phyloP scores from a whole-genome alignment of 108 stramenopile genomes.

The Skeletonema tropicum region DNA sequence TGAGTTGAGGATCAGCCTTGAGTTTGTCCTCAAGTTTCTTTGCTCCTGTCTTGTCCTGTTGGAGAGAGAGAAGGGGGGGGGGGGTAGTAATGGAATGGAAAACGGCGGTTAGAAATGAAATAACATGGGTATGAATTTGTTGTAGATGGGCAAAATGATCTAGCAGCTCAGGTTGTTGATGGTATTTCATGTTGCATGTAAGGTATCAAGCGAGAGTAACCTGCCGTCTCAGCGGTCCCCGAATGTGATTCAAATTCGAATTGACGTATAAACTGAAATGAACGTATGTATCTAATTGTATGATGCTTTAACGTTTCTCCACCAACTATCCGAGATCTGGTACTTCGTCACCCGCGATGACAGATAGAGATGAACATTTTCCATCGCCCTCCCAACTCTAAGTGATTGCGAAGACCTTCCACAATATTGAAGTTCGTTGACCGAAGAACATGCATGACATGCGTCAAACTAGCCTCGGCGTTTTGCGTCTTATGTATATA shows the following conservation, averaged over 20 bases:
- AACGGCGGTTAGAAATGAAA: background rate
- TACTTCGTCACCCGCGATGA: background rate
- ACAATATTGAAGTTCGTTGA: background rate
- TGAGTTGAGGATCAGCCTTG: slow-evolving; percentile 18
- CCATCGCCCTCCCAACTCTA: too few species aligned
- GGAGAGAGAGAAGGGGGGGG: background rate
- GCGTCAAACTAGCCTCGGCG: background rate
- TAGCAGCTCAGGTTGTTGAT: too few species aligned
- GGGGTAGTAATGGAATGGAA: background rate
- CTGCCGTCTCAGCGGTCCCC: background rate
- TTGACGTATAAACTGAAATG: background rate
- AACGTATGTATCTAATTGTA: background rate
- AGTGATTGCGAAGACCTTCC: too few species aligned
- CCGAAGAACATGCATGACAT: background rate
- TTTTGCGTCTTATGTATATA: too few species aligned
- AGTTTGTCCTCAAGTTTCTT: slow-evolving; percentile 17
- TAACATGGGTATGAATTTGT: background rate
- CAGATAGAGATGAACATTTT: too few species aligned
- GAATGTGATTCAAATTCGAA: background rate
- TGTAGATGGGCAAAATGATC: background rate
- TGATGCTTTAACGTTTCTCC: background rate
- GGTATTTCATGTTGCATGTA: too few species aligned
- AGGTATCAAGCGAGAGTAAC: too few species aligned
- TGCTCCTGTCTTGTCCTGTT: slow-evolving; percentile 11
- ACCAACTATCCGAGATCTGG: background rate